Evolutionary conservation across 1,284 basidiomycete species (phyloP), one percentile per base, ranked within the genome.

Genomic region (Tremellales sp.): DNA sequence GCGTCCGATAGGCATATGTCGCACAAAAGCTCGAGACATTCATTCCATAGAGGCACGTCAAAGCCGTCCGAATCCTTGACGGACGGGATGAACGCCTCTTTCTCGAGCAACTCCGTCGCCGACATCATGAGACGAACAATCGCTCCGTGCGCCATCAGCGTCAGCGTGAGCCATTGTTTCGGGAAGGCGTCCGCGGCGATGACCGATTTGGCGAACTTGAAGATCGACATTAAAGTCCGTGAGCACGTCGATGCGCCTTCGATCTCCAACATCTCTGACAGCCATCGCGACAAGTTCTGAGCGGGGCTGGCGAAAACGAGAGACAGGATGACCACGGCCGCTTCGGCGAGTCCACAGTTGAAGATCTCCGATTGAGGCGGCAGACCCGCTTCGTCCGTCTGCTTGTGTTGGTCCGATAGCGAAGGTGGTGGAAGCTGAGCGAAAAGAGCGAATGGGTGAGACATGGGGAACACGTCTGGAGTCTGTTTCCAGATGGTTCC

Each of bases 161-260:
- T 90, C 61, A 94, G 82, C 56, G 94, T 97, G 55, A 97, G 79
- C 94, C 94, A 97, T 40, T 84, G 85, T 56, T 79, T 81, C 0
- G 93, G 91, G 78, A 90, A 97, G 0, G 92, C 88, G 40, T 93
- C 86, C 62, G 89, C 88, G 55, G 84, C 80, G 53, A 97, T 76
- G 47, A 97, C 87, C 6, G 90, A 93, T 2, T 79, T 80, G 3
- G 84, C 83, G 22, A 92, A 86, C 48, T 81, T 84, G 78, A 96
- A 96, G 56, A 91, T 83, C 50, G 85, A 82, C 10, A 80, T 80
- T 17, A 97, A 76, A 15, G 92, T 78, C 4, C 75, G 67, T 8
- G 86, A 80, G 47, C 89, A 84, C 47, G 86, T 82, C n/a, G 86
- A 85, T 24, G 79, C 79, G 1, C 91, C 89, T 72, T 94, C 89